Conservation (phyloP, 2,329 filamentous ascomycete species). For the Alternaria ethzedia region DNA sequence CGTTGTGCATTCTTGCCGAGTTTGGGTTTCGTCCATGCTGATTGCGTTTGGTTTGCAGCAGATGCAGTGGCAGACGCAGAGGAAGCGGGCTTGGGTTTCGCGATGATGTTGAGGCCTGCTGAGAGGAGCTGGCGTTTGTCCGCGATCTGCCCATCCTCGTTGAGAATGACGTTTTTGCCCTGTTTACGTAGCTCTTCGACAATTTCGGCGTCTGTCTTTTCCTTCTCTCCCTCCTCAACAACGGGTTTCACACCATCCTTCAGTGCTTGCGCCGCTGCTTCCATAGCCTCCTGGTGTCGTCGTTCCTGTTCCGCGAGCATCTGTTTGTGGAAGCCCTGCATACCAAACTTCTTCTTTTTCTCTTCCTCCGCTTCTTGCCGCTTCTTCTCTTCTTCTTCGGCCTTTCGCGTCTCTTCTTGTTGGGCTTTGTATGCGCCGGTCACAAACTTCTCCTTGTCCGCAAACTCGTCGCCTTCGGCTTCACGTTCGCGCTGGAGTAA, state of each 20-base stretch:
- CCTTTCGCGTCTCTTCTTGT: conserved; percentile 73
- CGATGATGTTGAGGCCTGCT: conserved; percentile 75
- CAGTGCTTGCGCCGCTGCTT: conserved; percentile 62
- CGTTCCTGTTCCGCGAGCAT: conserved; percentile 74
- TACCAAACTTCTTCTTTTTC: conserved; percentile 71
- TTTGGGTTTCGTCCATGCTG: conserved; percentile 27
- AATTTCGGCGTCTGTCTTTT: conserved; percentile 65
- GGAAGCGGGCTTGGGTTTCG: conserved; percentile 62
- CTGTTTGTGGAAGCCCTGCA: conserved; percentile 79
- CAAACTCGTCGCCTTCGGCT: conserved; percentile 80
- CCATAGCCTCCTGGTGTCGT: conserved; percentile 72
- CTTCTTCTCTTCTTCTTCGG: conserved; percentile 74
- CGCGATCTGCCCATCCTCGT: conserved; percentile 82
- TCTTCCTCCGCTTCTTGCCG: conserved; percentile 70
- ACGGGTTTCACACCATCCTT: conserved; percentile 42
- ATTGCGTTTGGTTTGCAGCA: conserved; percentile 11
- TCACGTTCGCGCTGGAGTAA: conserved; percentile 78
- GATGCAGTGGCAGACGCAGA: conserved; percentile 27
- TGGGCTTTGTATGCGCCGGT: conserved; percentile 83
- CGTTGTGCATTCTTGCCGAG: conserved; percentile 68
- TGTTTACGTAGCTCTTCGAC: conserved; percentile 71
- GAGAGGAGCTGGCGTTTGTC: conserved; percentile 82
- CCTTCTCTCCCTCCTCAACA: conserved; percentile 38
- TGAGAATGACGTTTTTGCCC: conserved; percentile 70
- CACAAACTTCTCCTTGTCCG: conserved; percentile 85